These are phyloP conservation scores for Chaetothyriales sp. DNA, from an alignment of 2,329 filamentous ascomycete genomes.

Conservation along the genomic window DNA sequence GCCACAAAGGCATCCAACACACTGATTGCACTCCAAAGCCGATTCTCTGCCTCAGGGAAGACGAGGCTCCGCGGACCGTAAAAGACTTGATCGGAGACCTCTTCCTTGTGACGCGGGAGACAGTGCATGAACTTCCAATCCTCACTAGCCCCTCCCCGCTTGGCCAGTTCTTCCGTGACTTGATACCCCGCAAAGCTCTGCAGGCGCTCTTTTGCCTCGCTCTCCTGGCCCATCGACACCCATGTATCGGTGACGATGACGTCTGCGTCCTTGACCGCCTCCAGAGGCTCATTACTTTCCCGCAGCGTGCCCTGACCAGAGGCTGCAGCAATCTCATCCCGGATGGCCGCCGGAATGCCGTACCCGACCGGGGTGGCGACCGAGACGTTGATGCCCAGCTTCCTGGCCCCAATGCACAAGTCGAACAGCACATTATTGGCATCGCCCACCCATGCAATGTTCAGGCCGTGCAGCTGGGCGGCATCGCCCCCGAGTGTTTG, in stretches of 20 bases:
- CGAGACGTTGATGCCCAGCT: conserved; percentile 70
- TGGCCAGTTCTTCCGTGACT: conserved; percentile 72
- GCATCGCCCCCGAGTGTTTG: conserved; percentile 50
- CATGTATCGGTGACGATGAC: conserved; percentile 93
- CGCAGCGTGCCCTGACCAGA: conserved; percentile 43
- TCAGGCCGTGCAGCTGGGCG: conserved; percentile 59
- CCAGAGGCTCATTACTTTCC: conserved; percentile 67
- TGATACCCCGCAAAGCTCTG: conserved; percentile 80
- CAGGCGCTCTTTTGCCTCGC: conserved; percentile 60
- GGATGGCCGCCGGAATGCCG: conserved; percentile 62
- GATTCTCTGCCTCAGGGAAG: conserved; percentile 87
- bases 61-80: conserved; percentile 75
- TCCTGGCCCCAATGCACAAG: conserved; percentile 71
- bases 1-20: conserved; percentile 79
- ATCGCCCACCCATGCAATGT: conserved; percentile 91
- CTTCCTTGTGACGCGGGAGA: conserved; percentile 76
- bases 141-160: conserved; percentile 69
- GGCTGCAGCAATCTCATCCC: conserved; percentile 52
- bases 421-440: conserved; percentile 96
- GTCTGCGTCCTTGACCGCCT: conserved; percentile 71
- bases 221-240: conserved; percentile 96
- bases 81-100: conserved; percentile 89
- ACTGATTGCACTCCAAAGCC: conserved; percentile 79
- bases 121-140: conserved; percentile 99
- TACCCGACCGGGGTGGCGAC: conserved; percentile 81